Conservation (phyloP, 106 monocot species). For the Acorus calamus region DNA sequence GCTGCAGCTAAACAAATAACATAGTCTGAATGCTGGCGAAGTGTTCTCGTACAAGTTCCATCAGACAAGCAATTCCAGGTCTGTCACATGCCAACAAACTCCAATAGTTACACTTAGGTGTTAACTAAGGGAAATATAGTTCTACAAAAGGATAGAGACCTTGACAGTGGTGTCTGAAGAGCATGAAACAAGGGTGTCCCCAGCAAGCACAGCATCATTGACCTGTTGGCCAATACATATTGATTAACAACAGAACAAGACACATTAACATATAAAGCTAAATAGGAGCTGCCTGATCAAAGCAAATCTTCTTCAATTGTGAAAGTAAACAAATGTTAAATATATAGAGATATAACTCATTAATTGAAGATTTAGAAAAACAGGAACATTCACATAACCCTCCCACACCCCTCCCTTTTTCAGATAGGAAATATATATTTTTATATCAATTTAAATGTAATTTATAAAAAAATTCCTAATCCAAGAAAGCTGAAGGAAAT, state of each 20-base stretch:
- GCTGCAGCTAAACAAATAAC: constrained; percentile 83
- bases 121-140: background rate
- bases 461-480: no score
- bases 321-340: no score
- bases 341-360: no score
- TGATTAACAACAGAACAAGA: background rate
- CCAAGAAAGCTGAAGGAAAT: no score
- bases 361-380: no score
- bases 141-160: constrained; percentile 26
- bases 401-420: no score
- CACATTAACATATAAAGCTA: background rate
- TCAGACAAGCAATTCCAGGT: constrained; percentile 77
- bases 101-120: background rate
- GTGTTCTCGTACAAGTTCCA: constrained; percentile 69
- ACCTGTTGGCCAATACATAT: constrained; percentile 39
- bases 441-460: no score
- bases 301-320: no score
- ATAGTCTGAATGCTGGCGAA: constrained; percentile 97
- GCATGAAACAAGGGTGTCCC: constrained; percentile 82
- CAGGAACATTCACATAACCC: no score
- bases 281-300: no score
- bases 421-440: no score
- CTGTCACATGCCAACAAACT: constrained; percentile 24
- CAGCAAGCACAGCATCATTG: constrained; percentile 81
- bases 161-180: constrained; percentile 94